Evolutionary conservation across 306 rosid species (phyloP).

Genomic region (Ormosia emarginata): DNA sequence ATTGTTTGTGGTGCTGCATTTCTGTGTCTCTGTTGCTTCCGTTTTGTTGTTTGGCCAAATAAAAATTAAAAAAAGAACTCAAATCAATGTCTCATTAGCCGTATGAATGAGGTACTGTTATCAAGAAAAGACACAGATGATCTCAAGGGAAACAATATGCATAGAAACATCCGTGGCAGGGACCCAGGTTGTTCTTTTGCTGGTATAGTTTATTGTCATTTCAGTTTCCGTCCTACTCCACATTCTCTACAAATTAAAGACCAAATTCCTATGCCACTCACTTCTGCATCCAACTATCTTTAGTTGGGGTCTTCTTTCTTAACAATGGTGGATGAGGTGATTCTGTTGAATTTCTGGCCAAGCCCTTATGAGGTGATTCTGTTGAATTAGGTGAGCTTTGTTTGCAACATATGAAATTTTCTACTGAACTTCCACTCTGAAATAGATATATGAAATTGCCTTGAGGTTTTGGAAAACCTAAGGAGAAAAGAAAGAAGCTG

Average conservation of each 20-base stretch:
- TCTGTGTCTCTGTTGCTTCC: not conserved
- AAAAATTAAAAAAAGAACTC: not conserved
- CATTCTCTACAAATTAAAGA: not conserved
- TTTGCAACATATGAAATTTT: not conserved
- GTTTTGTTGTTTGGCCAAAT: not conserved
- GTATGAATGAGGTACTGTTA: not conserved
- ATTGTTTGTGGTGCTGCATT: not conserved
- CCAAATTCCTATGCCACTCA: not conserved
- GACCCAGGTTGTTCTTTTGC: not conserved
- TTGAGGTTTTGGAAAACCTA: not conserved
- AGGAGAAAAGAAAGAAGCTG: conserved; percentile 39
- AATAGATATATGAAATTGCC: conserved; percentile 16
- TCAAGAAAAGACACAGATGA: not conserved
- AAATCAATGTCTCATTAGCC: not conserved
- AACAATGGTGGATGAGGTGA: conserved; percentile 39
- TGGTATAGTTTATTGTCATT: not conserved
- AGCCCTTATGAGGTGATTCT: conserved; percentile 24
- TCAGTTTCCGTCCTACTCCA: not conserved
- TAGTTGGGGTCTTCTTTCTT: not conserved
- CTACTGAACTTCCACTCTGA: not conserved
- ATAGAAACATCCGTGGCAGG: not conserved
- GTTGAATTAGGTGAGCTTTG: not conserved
- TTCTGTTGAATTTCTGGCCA: conserved; percentile 33
- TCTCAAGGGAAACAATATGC: not conserved
- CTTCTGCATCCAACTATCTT: not conserved